phyloP scores from a whole-genome alignment of 495 filamentous ascomycete species.

The Sordaria brevicollis region DNA sequence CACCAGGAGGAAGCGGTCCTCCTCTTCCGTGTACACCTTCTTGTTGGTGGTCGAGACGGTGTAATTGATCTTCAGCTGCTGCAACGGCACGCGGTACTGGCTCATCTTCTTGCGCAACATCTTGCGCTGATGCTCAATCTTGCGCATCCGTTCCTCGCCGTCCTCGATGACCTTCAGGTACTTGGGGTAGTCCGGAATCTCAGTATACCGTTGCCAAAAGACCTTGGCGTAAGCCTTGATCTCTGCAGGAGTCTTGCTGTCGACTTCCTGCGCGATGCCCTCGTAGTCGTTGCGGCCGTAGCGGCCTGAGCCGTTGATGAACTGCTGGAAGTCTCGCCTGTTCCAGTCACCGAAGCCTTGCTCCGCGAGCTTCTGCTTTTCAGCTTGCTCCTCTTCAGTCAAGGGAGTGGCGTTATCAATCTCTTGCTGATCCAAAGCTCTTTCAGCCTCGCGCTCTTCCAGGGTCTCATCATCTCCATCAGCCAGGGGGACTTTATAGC shows the following conservation, averaged over 20 bases:
- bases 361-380: conserved; percentile 69
- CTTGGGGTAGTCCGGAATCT: conserved; percentile 80
- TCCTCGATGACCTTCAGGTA: conserved; percentile 79
- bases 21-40: conserved; percentile 98
- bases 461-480: conserved; percentile 80
- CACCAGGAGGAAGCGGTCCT: conserved; percentile 92
- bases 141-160: conserved; percentile 80
- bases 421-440: conserved; percentile 76
- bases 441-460: conserved; percentile 75
- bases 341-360: conserved; percentile 93
- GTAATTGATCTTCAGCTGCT: conserved; percentile 98
- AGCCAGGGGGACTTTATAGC: conserved; percentile 76
- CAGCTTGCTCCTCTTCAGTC: conserved; percentile 78
- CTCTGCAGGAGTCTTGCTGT: conserved; percentile 77
- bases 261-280: conserved; percentile 79
- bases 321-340: conserved; percentile 94
- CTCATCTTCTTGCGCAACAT: conserved; percentile 91
- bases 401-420: conserved; percentile 87
- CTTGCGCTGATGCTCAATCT: conserved; percentile 84
- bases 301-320: conserved; percentile 87
- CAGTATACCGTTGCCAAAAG: conserved; percentile 87
- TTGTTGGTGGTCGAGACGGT: conserved; percentile 99
- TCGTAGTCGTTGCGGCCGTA: conserved; percentile 79
- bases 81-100: conserved; percentile 90
- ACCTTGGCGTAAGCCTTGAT: conserved; percentile 82